Evolutionary conservation across 169 alveolate species (phyloP).

Genomic region (Hepatocystis sp.): DNA sequence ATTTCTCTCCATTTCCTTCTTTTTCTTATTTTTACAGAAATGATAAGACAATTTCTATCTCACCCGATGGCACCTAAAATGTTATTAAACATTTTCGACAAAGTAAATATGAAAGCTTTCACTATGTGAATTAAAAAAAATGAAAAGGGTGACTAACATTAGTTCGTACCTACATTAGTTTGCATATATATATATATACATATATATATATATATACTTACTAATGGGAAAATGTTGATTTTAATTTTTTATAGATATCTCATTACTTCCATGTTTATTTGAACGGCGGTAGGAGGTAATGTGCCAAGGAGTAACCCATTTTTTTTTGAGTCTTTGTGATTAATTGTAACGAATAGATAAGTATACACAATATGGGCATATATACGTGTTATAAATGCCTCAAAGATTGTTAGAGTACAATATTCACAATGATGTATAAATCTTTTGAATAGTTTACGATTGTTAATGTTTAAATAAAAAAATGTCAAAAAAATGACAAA

Average conservation of each 20-base stretch:
- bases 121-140: no score
- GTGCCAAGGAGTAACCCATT: no score
- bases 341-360: no score
- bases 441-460: no score
- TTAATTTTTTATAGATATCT: constrained; percentile 22
- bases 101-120: constrained; percentile 46
- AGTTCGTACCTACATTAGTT: constrained; percentile 1
- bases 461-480: no score
- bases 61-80: constrained; percentile 61
- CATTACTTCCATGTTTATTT: constrained; percentile 45
- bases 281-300: constrained; percentile 28
- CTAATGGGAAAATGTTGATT: no score
- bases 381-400: no score
- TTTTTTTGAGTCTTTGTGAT: no score
- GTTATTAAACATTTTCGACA: constrained; percentile 31
- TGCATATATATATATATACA: background rate
- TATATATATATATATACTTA: constrained; percentile 1
- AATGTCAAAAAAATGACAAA: no score
- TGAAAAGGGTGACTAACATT: background rate
- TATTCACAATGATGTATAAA: no score
- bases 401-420: no score
- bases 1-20: background rate
- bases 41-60: constrained; percentile 64
- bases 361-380: no score
- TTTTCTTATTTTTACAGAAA: constrained; percentile 22